Base-by-base conservation (phyloP, 768 basidiomycete species). In the Rhodotorula paludigena region DNA sequence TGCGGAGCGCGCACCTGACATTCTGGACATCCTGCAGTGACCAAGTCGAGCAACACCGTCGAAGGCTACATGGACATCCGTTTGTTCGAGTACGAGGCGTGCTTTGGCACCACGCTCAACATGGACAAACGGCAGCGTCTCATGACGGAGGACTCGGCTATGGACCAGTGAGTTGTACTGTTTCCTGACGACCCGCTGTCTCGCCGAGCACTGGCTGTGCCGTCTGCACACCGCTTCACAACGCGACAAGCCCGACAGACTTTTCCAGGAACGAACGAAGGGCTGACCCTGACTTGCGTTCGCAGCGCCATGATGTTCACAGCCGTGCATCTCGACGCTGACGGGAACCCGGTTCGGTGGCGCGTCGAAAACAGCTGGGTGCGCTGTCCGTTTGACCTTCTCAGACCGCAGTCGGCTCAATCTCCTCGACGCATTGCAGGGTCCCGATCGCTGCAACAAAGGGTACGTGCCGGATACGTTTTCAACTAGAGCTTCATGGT, bases 291-390 rank as follows among this genome's bases (percentile, higher is more conserved):
- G n/a, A n/a, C n/a, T n/a, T n/a, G n/a, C n/a, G n/a, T n/a, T n/a
- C n/a, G n/a, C 57, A 68, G 67, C 39, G 79, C 79, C 0, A 80
- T 91, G 90, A 90, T 93, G 54, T 92, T 97, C 77, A 87, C 89
- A 18, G 93, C 85, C 23, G 92, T 94, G 21, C 93, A 97, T 76
- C 80, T 96, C 58, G 92, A 93, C 75, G 80, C 77, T 61, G 33
- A 33, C 3, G 90, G 89, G 57, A 84, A 83, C 61, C 87, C 92
- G 0, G 79, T 94, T 33, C 84, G 92, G 23, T 98, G 91, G 84
- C 90, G 90, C 79, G 90, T 98, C 30, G 94, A 98, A 82, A 98
- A 98, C 81, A 89, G 87, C 11, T 98, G 94, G 94, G 89, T 67
- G 11, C 16, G 65, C n/a, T n/a, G n/a, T n/a, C n/a, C n/a, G n/a